A percentile compares a stretch with the other conserved stretches of the same genome.
phyloP scores from a whole-genome alignment of 495 filamentous ascomycete species.

The Hamigera avellanea region DNA sequence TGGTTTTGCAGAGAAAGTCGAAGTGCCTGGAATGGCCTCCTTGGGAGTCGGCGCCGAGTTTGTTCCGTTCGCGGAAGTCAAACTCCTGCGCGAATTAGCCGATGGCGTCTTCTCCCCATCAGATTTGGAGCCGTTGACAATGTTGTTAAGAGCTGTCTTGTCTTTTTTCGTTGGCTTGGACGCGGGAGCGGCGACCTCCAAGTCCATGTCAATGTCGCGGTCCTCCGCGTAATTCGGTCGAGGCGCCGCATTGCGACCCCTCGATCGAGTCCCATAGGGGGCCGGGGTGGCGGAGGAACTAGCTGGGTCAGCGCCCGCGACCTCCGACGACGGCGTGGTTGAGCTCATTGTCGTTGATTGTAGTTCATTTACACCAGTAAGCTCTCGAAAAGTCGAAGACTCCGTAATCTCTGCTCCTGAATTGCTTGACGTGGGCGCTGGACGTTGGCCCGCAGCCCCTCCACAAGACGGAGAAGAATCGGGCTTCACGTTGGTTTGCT shows the following conservation, averaged over 20 bases:
- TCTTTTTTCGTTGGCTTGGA: conserved; percentile 36
- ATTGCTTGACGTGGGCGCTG: conserved; percentile 15
- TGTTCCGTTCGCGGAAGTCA: conserved; percentile 25
- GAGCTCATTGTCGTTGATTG: conserved; percentile 39
- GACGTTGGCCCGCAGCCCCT: conserved; percentile 10
- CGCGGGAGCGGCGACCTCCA: conserved; percentile 38
- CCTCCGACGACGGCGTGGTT: conserved; percentile 33
- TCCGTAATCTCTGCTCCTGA: not conserved
- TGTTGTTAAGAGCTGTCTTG: conserved; percentile 13
- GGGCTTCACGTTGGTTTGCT: conserved; percentile 14
- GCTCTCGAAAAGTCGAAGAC: conserved; percentile 7
- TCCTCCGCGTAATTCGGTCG: conserved; percentile 96
- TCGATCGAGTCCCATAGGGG: conserved; percentile 91
- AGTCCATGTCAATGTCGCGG: conserved; percentile 80
- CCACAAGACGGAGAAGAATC: conserved; percentile 10
- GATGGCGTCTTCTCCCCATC: conserved; percentile 32
- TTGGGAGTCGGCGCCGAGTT: conserved; percentile 23
- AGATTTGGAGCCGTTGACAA: conserved; percentile 23
- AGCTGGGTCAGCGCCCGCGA: conserved; percentile 25
- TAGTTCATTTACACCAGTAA: conserved; percentile 21
- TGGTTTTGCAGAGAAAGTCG: conserved; percentile 44
- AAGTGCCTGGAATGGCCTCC: conserved; percentile 52
- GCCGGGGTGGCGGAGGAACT: conserved; percentile 39
- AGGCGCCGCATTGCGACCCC: conserved; percentile 69
- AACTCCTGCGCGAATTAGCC: conserved; percentile 29